Evolutionary conservation across 257 asterid genomes (phyloP).

Genomic region (Solanum dulcamara): DNA sequence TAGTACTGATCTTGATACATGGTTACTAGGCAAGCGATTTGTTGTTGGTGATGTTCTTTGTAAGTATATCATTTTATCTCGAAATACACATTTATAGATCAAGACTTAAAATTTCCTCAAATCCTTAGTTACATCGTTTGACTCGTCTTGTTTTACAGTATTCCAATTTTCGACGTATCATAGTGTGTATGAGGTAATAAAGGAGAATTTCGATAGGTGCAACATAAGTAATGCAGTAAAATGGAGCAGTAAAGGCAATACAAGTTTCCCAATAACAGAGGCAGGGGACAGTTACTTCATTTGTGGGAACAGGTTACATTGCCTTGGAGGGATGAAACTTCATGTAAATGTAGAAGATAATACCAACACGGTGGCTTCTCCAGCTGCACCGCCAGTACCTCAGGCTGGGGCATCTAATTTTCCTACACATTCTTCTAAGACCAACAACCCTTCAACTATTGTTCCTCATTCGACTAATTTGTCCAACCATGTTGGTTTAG

Average conservation of each 20-base stretch:
- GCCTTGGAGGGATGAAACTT: constrained; percentile 79
- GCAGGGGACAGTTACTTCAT: constrained; percentile 53
- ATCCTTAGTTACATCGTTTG: not conserved
- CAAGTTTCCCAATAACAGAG: constrained; percentile 23
- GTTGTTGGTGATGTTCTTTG: constrained; percentile 13
- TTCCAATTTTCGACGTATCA: constrained; percentile 53
- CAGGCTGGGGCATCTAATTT: constrained; percentile 14
- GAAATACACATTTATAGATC: not conserved
- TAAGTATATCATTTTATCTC: constrained; percentile 7
- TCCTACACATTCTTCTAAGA: not conserved
- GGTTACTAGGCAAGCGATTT: constrained; percentile 45
- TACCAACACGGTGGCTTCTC: constrained; percentile 1
- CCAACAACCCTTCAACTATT: constrained; percentile 9
- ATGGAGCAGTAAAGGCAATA: constrained; percentile 55
- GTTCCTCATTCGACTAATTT: constrained; percentile 14
- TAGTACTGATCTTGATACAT: constrained; percentile 65
- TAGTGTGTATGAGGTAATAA: constrained; percentile 42
- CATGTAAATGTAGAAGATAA: constrained; percentile 22
- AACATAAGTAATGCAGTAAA: constrained; percentile 50
- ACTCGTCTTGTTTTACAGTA: constrained; percentile 18
- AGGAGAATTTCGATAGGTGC: constrained; percentile 43
- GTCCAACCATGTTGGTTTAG: not conserved
- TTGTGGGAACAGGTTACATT: constrained; percentile 58
- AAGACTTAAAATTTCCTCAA: not conserved
- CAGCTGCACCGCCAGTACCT: constrained; percentile 26